A percentile compares a stretch with the other conserved stretches of the same genome.
Conservation (phyloP, 202 grass and related monocot genomes). For the Sporobolus alterniflorus region DNA sequence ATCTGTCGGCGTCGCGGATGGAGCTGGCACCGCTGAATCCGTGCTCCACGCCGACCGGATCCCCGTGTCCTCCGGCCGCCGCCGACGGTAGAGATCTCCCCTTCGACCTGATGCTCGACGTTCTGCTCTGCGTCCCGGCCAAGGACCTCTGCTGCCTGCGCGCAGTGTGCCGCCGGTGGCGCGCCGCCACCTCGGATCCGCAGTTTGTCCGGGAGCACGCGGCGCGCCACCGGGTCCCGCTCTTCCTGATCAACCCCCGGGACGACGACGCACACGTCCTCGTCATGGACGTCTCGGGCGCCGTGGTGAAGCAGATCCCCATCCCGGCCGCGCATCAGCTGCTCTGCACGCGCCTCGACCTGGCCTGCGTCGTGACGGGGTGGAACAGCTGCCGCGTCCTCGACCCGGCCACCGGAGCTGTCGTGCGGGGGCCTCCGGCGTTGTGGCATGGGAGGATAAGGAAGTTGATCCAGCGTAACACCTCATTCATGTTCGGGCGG, state of each 20-base stretch:
- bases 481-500: not conserved
- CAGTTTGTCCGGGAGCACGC: not conserved
- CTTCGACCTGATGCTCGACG: not conserved
- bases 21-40: not conserved
- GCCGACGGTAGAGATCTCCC: not conserved
- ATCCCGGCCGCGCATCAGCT: not conserved
- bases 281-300: not conserved
- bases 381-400: not conserved
- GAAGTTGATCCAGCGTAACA: not conserved
- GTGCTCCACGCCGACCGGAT: not conserved
- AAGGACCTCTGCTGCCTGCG: not conserved
- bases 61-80: not conserved
- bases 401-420: not conserved
- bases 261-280: not conserved
- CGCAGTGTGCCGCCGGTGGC: not conserved
- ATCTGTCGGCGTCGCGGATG: not conserved
- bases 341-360: not conserved
- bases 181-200: not conserved
- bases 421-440: not conserved
- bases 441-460: not conserved
- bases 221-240: not conserved
- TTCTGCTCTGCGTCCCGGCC: not conserved
- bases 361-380: not conserved
- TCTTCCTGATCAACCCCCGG: not conserved
- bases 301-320: not conserved